Base-by-base conservation (phyloP, 1,284 basidiomycete species). In the Leccinum pseudoinsigne region DNA sequence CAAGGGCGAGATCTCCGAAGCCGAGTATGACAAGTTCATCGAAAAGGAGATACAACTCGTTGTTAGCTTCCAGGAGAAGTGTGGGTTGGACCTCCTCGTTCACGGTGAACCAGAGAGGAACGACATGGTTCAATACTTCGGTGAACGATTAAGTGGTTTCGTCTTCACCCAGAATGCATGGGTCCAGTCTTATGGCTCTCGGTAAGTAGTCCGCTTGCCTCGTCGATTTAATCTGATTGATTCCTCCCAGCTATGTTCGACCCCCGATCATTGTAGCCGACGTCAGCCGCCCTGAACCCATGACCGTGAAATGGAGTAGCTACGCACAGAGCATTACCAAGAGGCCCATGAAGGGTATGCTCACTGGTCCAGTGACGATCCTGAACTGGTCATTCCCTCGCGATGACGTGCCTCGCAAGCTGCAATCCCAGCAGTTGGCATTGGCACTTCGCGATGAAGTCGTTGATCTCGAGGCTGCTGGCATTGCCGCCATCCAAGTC, bases 321-420 rank as follows among this genome's bases (percentile, higher is more conserved):
- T 99, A 97, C 80, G 97, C 97, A 64, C 97, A 99, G 85, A 95
- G 93, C 78, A 77, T 98, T 70, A 94, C 96, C 72, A 82, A 88
- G 78, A 92, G 90, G 80, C 95, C 97, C 74, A 97, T 99, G 94
- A 99, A 99, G 91, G 97, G 97, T 72, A 99, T 99, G 97, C 83
- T 95, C 68, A 97, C 97, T 66, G 95, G 96, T 67, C 94, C 94
- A 36, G 94, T 96, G 74, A 95, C 94, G 69, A 98, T 99, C 81
- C 88, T 99, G 79, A 98, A 98, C 87, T 99, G 97, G 97, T 99
- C 97, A 53, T 99, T 99, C 97, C 97, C 97, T 74, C 97, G 97
- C 82, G 95, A 94, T 71, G 97, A 99, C 79, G 92, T 99, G 73
- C 88, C 92, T 66, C 94, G 94, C 79, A 97, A 99, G 82, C 79